Conservation (phyloP, 2,329 filamentous ascomycete genomes). For the Pseudocercospora vitis region DNA sequence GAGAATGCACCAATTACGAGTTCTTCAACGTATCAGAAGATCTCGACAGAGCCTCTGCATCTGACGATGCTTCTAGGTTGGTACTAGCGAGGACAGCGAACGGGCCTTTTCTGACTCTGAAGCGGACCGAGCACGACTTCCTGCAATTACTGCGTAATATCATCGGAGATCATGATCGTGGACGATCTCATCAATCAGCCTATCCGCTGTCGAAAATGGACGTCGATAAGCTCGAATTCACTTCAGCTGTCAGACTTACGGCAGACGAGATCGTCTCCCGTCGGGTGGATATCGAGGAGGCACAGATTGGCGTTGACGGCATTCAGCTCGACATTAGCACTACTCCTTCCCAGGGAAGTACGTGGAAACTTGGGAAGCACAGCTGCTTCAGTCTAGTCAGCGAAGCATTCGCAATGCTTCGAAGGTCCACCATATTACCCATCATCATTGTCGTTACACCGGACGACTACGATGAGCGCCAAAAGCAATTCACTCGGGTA, state of each 20-base stretch:
- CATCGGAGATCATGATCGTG: constrained; percentile 54
- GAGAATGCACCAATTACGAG: constrained; percentile 69
- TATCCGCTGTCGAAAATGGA: constrained; percentile 65
- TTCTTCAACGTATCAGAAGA: constrained; percentile 71
- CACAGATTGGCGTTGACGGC: constrained; percentile 67
- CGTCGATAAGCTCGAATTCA: constrained; percentile 62
- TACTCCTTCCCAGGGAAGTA: constrained; percentile 18
- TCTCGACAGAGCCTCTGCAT: constrained; percentile 34
- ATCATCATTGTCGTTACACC: constrained; percentile 44
- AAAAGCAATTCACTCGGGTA: constrained; percentile 27
- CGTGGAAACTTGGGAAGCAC: constrained; percentile 26
- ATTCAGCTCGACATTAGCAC: constrained; percentile 56
- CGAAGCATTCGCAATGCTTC: constrained; percentile 58
- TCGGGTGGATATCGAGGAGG: constrained; percentile 61
- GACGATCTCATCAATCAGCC: constrained; percentile 59
- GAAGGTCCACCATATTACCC: constrained; percentile 60
- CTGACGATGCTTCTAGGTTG: constrained; percentile 21
- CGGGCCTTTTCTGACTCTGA: constrained; percentile 65
- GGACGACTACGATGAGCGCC: constrained; percentile 14
- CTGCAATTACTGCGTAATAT: constrained; percentile 66
- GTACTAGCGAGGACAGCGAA: constrained; percentile 38
- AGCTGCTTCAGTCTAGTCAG: constrained; percentile 46
- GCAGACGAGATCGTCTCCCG: constrained; percentile 57
- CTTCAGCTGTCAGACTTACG: constrained; percentile 65
- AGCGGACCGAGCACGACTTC: constrained; percentile 68